Percentiles rank a stretch among this genome's conserved stretches.
phyloP scores from a whole-genome alignment of 2,329 filamentous ascomycete genomes.

The Cladosporium oxysporum region DNA sequence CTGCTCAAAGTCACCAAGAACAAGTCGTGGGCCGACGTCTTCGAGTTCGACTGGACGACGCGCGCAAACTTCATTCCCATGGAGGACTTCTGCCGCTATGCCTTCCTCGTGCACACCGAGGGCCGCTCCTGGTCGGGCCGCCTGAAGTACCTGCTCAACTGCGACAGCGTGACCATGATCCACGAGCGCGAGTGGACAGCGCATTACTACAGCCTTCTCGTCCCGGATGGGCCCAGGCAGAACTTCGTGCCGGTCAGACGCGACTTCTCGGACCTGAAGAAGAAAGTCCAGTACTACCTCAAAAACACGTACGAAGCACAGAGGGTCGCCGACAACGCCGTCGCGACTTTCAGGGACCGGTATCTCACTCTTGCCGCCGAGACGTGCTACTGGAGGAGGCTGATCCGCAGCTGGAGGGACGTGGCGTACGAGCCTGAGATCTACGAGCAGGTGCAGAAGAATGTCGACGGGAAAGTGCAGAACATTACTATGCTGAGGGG shows the following conservation, averaged over 20 bases:
- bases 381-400: slow-evolving; percentile 36
- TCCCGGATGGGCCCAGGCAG: slow-evolving; percentile 29
- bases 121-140: slow-evolving; percentile 34
- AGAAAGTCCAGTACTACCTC: slow-evolving; percentile 19
- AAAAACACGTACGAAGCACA: slow-evolving; percentile 22
- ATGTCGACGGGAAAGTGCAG: slow-evolving; percentile 1
- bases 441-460: slow-evolving; percentile 16
- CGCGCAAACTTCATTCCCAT: slow-evolving; percentile 25
- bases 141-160: slow-evolving; percentile 35
- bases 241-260: slow-evolving; percentile 33
- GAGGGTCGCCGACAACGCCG: slow-evolving; percentile 32
- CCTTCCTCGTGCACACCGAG: slow-evolving; percentile 35
- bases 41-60: slow-evolving; percentile 30
- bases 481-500: slow-evolving; percentile 15
- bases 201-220: slow-evolving; percentile 33
- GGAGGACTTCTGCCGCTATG: slow-evolving; percentile 33
- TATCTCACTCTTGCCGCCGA: slow-evolving; percentile 35
- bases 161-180: slow-evolving; percentile 32
- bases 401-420: slow-evolving; percentile 34
- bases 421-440: slow-evolving; percentile 1
- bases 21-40: slow-evolving; percentile 42
- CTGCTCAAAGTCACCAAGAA: slow-evolving; percentile 36
- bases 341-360: slow-evolving; percentile 31
- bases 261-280: slow-evolving; percentile 33
- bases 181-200: slow-evolving; percentile 33